Evolutionary conservation across 2,329 filamentous ascomycete genomes (phyloP).

Genomic region (Zymoseptoria ardabiliae): DNA sequence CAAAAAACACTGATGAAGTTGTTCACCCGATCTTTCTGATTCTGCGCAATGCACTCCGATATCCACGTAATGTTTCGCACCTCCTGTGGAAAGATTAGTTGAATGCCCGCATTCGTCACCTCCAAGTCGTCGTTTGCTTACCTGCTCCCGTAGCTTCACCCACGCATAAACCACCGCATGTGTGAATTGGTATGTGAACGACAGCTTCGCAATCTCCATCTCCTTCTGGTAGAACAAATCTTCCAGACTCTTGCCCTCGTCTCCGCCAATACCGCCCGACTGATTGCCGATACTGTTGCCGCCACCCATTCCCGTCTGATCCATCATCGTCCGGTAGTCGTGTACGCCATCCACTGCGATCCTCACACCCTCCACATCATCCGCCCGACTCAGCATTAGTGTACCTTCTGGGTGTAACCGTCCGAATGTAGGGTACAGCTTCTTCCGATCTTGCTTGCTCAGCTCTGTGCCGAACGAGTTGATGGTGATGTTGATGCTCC

Average conservation of each 20-base stretch:
- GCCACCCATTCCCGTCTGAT: conserved; percentile 74
- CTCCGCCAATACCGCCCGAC: conserved; percentile 65
- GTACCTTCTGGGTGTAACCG: conserved; percentile 89
- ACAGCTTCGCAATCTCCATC: conserved; percentile 94
- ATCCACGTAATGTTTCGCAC: conserved; percentile 99
- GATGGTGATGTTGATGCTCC: conserved; percentile 97
- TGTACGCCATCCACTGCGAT: conserved; percentile 86
- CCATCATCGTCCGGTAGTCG: conserved; percentile 95
- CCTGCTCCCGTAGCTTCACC: conserved; percentile 96
- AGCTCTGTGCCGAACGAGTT: conserved; percentile 98
- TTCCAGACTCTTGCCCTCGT: conserved; percentile 83
- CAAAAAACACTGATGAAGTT: conserved; percentile 98
- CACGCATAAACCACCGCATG: conserved; percentile 93
- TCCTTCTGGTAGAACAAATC: conserved; percentile 99
- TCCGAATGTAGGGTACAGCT: conserved; percentile 90
- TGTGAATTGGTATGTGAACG: conserved; percentile 94
- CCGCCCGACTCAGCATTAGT: conserved; percentile 86
- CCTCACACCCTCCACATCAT: conserved; percentile 88
- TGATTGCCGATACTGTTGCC: conserved; percentile 74
- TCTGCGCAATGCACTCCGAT: conserved; percentile 97
- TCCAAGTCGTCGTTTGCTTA: conserved; percentile 39
- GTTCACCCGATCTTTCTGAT: conserved; percentile 96
- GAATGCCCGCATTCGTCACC: not conserved
- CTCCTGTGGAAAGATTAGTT: conserved; percentile 56
- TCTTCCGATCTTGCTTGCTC: conserved; percentile 86